Base-by-base conservation (phyloP, 306 rosid genomes). In the Crotalaria pallida region DNA sequence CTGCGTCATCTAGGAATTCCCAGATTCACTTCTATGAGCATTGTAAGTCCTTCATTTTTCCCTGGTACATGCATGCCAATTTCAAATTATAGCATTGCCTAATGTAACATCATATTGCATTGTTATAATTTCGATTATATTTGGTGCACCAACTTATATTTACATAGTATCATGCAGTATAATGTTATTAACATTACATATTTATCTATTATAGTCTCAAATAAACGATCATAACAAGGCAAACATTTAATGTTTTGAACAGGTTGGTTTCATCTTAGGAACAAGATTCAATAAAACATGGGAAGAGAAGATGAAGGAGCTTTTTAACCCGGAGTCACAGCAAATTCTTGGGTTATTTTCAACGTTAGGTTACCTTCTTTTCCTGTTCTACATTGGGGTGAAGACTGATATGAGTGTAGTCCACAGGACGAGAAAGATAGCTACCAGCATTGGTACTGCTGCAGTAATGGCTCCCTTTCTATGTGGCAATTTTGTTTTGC, bases 371-470 rank as follows among this genome's bases (percentile, higher is more conserved):
- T 89, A 80, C 84, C 41, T 84, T 40, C 34, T 89, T 5, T 92
- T 87, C 19, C 18, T 83, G 8, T 92, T 92, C 79, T 78, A 84
- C 45, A 81, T 75, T 4, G 94, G 96, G 2, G 93, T 91, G 5
- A 84, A 83, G 67, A 88, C 84, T 52, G 89, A 91, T 38, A n/a
- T 87, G 70, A 77, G 80, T 44, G 33, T 79, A 17, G 60, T 88
- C 11, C 60, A 26, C 5, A 79, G 41, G 44, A 71, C 83, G 0
- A 94, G 74, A 67, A 77, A 61, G 7, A 72, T 5, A 36, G 73
- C 88, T 29, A 55, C 79, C 24, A 62, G 29, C n/a, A 73, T 73
- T 4, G 91, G 91, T 3, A 3, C 66, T 15, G 9, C 45, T 41
- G 40, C 84, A 15, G 43, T 84, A 61, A 4, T 84, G 5, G 72